Evolutionary conservation across 495 filamentous ascomycete genomes (phyloP), one percentile per base, ranked within the genome.

Genomic region (Penicillium antarcticum): DNA sequence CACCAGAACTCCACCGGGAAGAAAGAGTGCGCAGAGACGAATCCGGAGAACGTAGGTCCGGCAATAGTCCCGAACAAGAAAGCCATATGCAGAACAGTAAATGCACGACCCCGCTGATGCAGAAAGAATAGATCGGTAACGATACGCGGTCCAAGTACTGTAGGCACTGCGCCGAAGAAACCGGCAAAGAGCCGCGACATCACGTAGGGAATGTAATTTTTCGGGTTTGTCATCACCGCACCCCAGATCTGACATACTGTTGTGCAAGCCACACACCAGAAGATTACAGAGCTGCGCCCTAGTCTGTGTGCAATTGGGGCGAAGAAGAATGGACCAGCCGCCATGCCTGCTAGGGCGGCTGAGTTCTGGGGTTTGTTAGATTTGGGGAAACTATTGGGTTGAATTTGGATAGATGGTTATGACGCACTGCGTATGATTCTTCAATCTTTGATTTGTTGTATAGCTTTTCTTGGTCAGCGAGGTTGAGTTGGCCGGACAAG

Each of bases 1-100:
- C 77, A 80, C 77, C 79, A 81, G 59, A 76, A 79, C 47, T 72
- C 67, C 6, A 72, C 59, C 0, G 68, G 65, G 67, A 75, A 81
- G 13, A 68, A 67, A 0, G 52, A 56, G n/a, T 64, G 53, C 0
- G 66, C 60, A 0, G 71, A 67, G 47, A 80, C 71, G 42, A 78
- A 79, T 4, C 71, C 78, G 0, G 66, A 69, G 37, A 80, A 67
- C 0, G 75, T 77, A 6, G 72, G 70, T 4, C 68, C 74, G 0
- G 63, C 70, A 3, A 73, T 63, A 1, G 66, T 71, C 6, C 70
- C 77, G 31, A 77, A 69, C 12, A 71, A 50, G 16, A 76, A 63
- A 0, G 61, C 48, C 52, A 76, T 66, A 24, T 77, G 63, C 14
- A 76, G 64, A 10, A 65, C 56, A 2, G 68, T 72, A 43, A 79